Base-by-base conservation (phyloP, 2,329 filamentous ascomycete species). In the Colletotrichum eremochloae region DNA sequence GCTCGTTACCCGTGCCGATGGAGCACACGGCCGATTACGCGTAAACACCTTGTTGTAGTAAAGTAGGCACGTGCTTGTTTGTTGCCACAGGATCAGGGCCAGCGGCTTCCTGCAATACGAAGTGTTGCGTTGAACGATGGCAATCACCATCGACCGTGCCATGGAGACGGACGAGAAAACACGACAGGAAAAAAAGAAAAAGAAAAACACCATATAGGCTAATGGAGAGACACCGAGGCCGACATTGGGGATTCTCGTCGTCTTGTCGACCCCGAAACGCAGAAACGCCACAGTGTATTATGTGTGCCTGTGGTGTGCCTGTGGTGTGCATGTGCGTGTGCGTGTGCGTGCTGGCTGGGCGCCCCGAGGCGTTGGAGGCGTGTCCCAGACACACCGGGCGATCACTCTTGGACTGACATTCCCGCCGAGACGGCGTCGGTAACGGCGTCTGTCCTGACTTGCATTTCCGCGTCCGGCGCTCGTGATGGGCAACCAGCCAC, bases 391-490 rank as follows among this genome's bases (percentile, higher is more conserved):
- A 50, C 9, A 50, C n/a, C 29, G 24, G 12, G 18, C 50, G 7
- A 55, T 55, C 62, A 14, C 36, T 33, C 38, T 46, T 24, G 33
- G 24, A 56, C 38, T 56, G 62, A 56, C 62, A 64, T 44, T 64
- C 50, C 62, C 62, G 62, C 24, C 38, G 29, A 46, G 38, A 56
- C 62, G 62, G 62, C 62, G 38, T 29, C 46, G 15, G 44, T 20
- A 64, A 64, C 62, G 62, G 62, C 62, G 50, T 40, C 38, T 20
- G 36, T 56, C 38, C 38, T 44, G 62, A 36, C 62, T 56, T 55
- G 50, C 50, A 5, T 36, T 20, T 15, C 36, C 15, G 11, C n/a
- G 62, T 40, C 62, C 29, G 38, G n/a, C 15, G n/a, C 46, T 52
- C 20, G n/a, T 33, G 36, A 18, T 63, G 61, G 18, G 46, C 24